Conservation (phyloP, 192 early-diverging fungal species). For the Gamsiella multidivaricata region DNA sequence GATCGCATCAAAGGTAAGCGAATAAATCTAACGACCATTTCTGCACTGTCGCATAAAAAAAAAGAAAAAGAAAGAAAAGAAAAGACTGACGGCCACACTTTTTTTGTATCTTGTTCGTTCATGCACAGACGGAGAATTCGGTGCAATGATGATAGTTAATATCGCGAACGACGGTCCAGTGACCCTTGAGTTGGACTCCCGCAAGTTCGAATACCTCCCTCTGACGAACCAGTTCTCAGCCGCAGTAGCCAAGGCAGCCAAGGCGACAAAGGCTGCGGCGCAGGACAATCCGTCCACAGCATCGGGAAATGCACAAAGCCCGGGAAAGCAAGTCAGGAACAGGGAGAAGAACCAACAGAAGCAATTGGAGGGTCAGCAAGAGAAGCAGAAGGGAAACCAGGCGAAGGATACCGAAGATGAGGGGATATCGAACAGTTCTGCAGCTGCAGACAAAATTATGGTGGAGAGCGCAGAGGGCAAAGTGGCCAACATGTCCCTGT, state of each 20-base stretch:
- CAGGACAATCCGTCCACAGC: background rate
- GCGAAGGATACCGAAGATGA: too few species aligned
- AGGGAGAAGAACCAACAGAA: background rate
- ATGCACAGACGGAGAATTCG: slow-evolving; percentile 85
- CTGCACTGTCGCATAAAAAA: background rate
- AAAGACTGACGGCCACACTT: too few species aligned
- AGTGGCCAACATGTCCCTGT: too few species aligned
- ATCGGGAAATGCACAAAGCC: too few species aligned
- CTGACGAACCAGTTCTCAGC: slow-evolving; percentile 13
- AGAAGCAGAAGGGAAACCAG: too few species aligned
- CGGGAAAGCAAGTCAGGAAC: background rate
- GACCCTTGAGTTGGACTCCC: slow-evolving; percentile 66
- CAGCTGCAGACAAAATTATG: too few species aligned
- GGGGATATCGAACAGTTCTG: too few species aligned
- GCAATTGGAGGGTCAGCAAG: too few species aligned
- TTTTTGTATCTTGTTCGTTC: background rate
- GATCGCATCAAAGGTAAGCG: slow-evolving; percentile 77
- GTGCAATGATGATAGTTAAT: slow-evolving; percentile 95
- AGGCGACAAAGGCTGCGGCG: background rate
- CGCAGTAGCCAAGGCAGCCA: slow-evolving; percentile 11
- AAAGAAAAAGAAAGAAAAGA: background rate
- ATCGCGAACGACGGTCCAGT: slow-evolving; percentile 85
- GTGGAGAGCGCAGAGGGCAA: too few species aligned
- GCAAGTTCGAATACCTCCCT: slow-evolving; percentile 62
- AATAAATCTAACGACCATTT: background rate